Conservation (phyloP, 2,329 filamentous ascomycete genomes). For the Trichoderma citrinoviride region DNA sequence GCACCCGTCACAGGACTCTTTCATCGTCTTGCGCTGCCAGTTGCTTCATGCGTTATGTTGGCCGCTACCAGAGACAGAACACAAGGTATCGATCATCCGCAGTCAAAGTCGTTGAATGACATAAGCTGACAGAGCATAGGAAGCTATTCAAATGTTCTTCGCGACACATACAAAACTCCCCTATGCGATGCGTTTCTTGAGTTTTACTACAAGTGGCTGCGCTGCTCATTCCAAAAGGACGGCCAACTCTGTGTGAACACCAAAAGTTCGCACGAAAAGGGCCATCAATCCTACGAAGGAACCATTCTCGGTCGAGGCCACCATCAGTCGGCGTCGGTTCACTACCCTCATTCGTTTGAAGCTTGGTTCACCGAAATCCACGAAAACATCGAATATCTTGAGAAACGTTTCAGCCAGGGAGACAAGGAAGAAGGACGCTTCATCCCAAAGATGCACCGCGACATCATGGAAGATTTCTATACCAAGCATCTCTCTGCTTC, state of each 20-base stretch:
- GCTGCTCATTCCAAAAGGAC: background rate
- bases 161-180: background rate
- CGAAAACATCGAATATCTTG: background rate
- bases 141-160: background rate
- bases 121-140: background rate
- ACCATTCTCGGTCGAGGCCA: background rate
- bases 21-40: background rate
- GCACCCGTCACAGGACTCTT: background rate
- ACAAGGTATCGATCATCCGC: background rate
- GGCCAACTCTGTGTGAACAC: background rate
- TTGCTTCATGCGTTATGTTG: background rate
- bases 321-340: background rate
- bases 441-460: background rate
- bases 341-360: background rate
- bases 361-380: background rate
- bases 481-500: background rate
- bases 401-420: background rate
- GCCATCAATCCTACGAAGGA: background rate
- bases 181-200: background rate
- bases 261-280: background rate
- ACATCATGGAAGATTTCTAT: background rate
- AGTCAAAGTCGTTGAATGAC: too few relatives aligned
- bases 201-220: background rate
- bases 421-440: background rate
- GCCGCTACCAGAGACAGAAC: background rate